Evolutionary conservation across 306 rosid genomes (phyloP).

Genomic region (Castanopsis chinensis): DNA sequence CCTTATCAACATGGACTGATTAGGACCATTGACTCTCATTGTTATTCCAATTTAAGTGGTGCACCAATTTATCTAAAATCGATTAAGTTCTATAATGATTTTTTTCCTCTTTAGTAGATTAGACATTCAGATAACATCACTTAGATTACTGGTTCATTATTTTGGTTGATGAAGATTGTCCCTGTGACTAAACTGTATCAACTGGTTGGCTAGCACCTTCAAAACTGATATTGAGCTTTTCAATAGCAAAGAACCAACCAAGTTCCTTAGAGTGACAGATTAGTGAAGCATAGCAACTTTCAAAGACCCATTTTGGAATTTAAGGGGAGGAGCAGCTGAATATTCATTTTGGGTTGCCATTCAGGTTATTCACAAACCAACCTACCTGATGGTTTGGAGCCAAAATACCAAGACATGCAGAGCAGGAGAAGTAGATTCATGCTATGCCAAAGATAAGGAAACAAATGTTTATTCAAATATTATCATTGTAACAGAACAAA

Average conservation of each 20-base stretch:
- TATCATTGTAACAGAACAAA: constrained; percentile 30
- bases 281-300: neutral
- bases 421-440: neutral
- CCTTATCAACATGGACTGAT: too few species aligned
- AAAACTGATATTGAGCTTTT: neutral
- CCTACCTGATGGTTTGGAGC: neutral
- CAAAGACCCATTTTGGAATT: neutral
- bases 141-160: too few species aligned
- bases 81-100: too few species aligned
- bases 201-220: neutral
- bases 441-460: neutral
- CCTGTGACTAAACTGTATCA: too few species aligned
- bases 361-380: neutral
- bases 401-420: neutral
- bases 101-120: too few species aligned
- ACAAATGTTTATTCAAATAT: constrained; percentile 8
- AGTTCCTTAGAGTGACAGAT: neutral
- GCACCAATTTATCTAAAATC: too few species aligned
- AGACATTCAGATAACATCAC: too few species aligned
- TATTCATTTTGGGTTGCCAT: neutral
- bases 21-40: too few species aligned
- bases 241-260: neutral
- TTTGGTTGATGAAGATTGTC: too few species aligned
- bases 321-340: neutral
- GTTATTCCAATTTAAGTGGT: too few species aligned